These are phyloP conservation scores for Theobroma grandiflorum DNA, from an alignment of 441 rosid species.

Conservation along the genomic window DNA sequence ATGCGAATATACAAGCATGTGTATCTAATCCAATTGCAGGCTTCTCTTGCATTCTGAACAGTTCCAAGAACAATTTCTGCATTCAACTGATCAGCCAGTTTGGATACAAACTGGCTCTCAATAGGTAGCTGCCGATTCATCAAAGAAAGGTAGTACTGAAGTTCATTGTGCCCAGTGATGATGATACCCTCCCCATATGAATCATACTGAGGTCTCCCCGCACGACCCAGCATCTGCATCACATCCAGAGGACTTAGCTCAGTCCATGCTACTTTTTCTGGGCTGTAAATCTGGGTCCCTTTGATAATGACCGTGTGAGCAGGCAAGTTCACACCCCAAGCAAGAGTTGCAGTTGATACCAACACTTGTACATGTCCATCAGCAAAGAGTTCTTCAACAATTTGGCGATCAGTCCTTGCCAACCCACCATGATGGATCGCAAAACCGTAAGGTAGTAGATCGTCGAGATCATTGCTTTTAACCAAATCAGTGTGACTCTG, in stretches of 20 bases:
- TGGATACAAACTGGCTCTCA: slow-evolving; percentile 94
- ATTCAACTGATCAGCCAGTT: slow-evolving; percentile 95
- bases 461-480: slow-evolving; percentile 82
- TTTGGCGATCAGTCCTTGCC: slow-evolving; percentile 81
- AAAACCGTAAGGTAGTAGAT: slow-evolving; percentile 90
- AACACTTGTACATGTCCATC: slow-evolving; percentile 82
- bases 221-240: slow-evolving; percentile 99
- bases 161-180: slow-evolving; percentile 87
- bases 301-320: slow-evolving; percentile 93
- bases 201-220: slow-evolving; percentile 99
- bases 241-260: slow-evolving; percentile 94
- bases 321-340: slow-evolving; percentile 98
- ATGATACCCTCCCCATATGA: slow-evolving; percentile 89
- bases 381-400: slow-evolving; percentile 85
- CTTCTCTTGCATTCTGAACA: slow-evolving; percentile 95
- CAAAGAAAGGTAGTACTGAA: slow-evolving; percentile 87
- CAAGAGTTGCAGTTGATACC: slow-evolving; percentile 97
- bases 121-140: slow-evolving; percentile 98
- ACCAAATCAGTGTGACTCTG: slow-evolving; percentile 74
- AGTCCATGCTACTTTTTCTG: slow-evolving; percentile 99
- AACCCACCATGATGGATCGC: slow-evolving; percentile 97
- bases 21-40: slow-evolving; percentile 95
- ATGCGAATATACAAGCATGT: slow-evolving; percentile 86
- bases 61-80: slow-evolving; percentile 98
- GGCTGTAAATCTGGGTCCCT: slow-evolving; percentile 93